Conservation (phyloP, 768 basidiomycete genomes). For the Nevesoporus exiguus region DNA sequence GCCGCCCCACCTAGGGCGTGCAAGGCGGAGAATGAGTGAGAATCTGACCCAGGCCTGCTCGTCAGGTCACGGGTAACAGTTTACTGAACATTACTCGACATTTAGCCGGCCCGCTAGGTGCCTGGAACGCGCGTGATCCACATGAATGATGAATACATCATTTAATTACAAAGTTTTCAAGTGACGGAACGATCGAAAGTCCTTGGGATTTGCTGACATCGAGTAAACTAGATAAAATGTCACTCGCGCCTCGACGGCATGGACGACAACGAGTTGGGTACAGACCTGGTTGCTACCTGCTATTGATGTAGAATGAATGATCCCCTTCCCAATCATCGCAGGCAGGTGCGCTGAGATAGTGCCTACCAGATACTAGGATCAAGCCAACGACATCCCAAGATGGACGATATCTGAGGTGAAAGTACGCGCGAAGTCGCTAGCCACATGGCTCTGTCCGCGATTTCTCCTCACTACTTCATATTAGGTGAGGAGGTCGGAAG, state of each 20-base stretch:
- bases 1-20: background rate
- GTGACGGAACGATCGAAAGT: constrained; percentile 2
- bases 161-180: background rate
- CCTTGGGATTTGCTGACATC: background rate
- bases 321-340: constrained; percentile 18
- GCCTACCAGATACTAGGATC: background rate
- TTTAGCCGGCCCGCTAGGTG: constrained; percentile 1
- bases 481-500: constrained; percentile 15
- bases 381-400: constrained; percentile 3
- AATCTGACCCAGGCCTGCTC: constrained; percentile 4
- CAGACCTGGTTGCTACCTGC: constrained; percentile 12
- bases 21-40: constrained; percentile 4
- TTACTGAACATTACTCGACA: background rate
- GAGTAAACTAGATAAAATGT: background rate
- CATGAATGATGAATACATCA: constrained; percentile 10
- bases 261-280: background rate
- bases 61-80: background rate
- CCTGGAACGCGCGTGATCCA: constrained; percentile 21
- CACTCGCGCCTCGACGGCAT: constrained; percentile 8
- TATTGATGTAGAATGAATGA: background rate
- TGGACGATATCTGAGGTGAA: constrained; percentile 6
- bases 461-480: constrained; percentile 12
- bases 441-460: constrained; percentile 1
- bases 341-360: background rate
- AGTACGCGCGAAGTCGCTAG: constrained; percentile 9